These are phyloP conservation scores for Trichoderma breve DNA, from an alignment of 2,329 filamentous ascomycete genomes.

Conservation along the genomic window DNA sequence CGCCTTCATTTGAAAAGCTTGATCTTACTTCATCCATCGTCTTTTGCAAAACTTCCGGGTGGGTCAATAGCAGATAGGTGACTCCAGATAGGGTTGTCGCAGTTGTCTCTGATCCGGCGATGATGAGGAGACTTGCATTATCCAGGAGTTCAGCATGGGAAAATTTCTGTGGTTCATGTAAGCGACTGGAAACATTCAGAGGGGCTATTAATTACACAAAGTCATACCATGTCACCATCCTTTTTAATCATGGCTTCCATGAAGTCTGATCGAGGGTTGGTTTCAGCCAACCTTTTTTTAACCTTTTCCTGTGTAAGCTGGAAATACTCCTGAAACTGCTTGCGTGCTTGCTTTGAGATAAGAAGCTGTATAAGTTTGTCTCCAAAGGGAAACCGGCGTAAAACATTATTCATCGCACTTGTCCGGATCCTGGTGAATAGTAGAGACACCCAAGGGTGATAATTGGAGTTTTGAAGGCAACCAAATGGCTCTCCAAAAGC, in stretches of 20 bases:
- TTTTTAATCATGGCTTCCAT: slow-evolving; percentile 1
- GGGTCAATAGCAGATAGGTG: slow-evolving; percentile 30
- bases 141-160: not conserved
- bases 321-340: not conserved
- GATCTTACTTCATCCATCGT: slow-evolving; percentile 35
- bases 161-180: not conserved
- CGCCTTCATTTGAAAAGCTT: slow-evolving; percentile 15
- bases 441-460: slow-evolving; percentile 29
- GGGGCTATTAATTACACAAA: not conserved
- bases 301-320: slow-evolving; percentile 6
- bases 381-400: not conserved
- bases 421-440: slow-evolving; percentile 24
- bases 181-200: not conserved
- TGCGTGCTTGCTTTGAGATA: not conserved
- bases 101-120: slow-evolving; percentile 36
- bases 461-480: slow-evolving; percentile 26
- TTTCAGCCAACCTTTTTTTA: not conserved
- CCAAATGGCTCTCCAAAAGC: slow-evolving; percentile 32
- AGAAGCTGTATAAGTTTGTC: not conserved
- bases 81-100: slow-evolving; percentile 31
- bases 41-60: slow-evolving; percentile 32
- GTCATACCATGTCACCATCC: not conserved
- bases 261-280: not conserved
- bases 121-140: slow-evolving; percentile 22
- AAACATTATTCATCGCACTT: not conserved